Evolutionary conservation across 352 stramenopile species (phyloP).

Genomic region (Hyaloperonospora brassicae): DNA sequence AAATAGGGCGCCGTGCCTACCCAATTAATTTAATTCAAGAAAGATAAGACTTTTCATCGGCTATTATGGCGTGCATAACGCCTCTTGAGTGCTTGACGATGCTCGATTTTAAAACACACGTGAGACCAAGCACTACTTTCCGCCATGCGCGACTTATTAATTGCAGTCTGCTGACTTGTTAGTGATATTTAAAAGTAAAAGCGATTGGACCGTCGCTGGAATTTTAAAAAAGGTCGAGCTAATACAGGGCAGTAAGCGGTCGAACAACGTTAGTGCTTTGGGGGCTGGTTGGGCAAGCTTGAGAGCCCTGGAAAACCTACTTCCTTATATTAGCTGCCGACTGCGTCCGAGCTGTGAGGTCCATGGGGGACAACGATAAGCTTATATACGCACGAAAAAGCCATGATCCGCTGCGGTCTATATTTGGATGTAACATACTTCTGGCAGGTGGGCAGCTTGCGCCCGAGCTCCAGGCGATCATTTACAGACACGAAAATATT

Average conservation of each 20-base stretch:
- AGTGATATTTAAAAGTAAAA: slow-evolving; percentile 28
- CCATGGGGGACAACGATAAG: slow-evolving; percentile 10
- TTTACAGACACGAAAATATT: neutral
- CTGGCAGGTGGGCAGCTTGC: slow-evolving; percentile 6
- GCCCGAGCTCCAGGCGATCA: slow-evolving; percentile 9
- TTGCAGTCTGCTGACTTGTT: slow-evolving; percentile 26
- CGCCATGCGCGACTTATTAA: neutral
- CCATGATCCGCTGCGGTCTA: slow-evolving; percentile 27
- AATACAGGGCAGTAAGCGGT: slow-evolving; percentile 18
- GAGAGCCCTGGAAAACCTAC: slow-evolving; percentile 17
- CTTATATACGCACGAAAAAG: slow-evolving; percentile 21
- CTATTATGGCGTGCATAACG: neutral
- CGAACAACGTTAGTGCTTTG: slow-evolving; percentile 14
- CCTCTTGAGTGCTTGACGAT: neutral
- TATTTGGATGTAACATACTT: slow-evolving; percentile 1
- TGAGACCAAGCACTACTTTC: neutral
- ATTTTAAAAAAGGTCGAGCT: slow-evolving; percentile 23
- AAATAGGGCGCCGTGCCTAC: too few species aligned
- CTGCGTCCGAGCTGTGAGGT: slow-evolving; percentile 12
- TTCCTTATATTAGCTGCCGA: slow-evolving; percentile 17
- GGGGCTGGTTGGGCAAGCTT: slow-evolving; percentile 21
- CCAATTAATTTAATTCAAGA: too few species aligned
- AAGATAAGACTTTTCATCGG: neutral
- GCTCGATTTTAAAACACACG: neutral
- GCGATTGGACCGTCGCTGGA: slow-evolving; percentile 14